Conservation (phyloP, 768 basidiomycete genomes). For the Gautieria morchelliformis region DNA sequence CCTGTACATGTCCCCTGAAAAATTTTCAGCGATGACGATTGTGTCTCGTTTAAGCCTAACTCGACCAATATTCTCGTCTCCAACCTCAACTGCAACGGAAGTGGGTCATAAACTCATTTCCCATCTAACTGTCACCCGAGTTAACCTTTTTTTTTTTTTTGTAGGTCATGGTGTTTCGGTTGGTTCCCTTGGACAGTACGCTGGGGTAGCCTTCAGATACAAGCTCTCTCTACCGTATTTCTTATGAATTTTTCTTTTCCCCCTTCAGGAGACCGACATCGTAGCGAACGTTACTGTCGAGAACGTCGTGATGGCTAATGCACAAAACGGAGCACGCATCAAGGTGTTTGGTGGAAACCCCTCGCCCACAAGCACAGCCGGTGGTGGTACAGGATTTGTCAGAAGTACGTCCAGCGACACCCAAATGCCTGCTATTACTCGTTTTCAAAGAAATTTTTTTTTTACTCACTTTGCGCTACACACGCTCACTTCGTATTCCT, state of each 20-base stretch:
- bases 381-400: constrained; percentile 36
- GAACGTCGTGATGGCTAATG: constrained; percentile 53
- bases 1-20: background rate
- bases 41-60: constrained; percentile 45
- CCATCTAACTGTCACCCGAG: background rate
- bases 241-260: background rate
- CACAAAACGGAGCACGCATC: constrained; percentile 58
- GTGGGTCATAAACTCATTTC: background rate
- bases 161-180: constrained; percentile 43
- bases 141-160: background rate
- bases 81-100: constrained; percentile 49
- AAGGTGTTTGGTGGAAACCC: constrained; percentile 57
- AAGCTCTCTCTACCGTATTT: background rate
- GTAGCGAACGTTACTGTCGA: constrained; percentile 50
- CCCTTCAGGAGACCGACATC: constrained; percentile 41
- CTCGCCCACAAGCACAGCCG: constrained; percentile 44
- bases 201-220: constrained; percentile 1
- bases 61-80: constrained; percentile 48
- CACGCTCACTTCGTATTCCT: constrained; percentile 7
- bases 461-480: background rate
- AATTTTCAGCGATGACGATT: constrained; percentile 34
- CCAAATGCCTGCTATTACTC: background rate
- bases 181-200: constrained; percentile 48
- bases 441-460: no score
- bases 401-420: constrained; percentile 17